Evolutionary conservation across 352 stramenopile species (phyloP), one percentile per base, ranked within the genome.

Genomic region (Aphanomyces stellatus): DNA sequence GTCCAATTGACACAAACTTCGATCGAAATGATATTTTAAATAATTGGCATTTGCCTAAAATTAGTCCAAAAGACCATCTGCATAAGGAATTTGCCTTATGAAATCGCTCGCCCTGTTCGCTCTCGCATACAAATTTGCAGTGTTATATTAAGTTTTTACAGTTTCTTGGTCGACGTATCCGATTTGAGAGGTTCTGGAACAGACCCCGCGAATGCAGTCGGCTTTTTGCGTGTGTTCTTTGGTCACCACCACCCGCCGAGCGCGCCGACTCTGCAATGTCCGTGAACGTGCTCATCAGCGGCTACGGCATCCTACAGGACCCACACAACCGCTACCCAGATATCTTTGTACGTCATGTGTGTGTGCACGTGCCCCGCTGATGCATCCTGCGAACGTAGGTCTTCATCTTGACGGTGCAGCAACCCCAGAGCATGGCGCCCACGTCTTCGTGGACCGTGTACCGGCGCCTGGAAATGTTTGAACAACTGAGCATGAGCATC

Each of bases 331-430:
- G 71, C 4, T 70, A 30, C 8, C 51, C 37, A 49, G 31, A 60
- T 31, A 51, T 67, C 46, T 72, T 68, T 10, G 34, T 3, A 35
- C 24, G 56, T 6, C 28, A 3, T 46, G 30, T 17, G 27, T 11
- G 19, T 25, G 31, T 22, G 67, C 37, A n/a, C 34, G 46, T 51
- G 61, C 25, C 68, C 41, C 65, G 41, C 46, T 51, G 67, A 53
- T 37, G 13, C 49, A 19, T 15, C 7, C 15, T 48, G 19, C 19
- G 34, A 62, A 88, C 10, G 22, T 72, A 72, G 82, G 81, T 90
- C 22, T 93, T 91, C 63, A 76, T 85, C 42, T 75, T 88, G 48
- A 90, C 73, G 35, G 81, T 93, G 22, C 81, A 91, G 61, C 85
- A 90, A 68, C 77, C n/a, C 17, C 60, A 68, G 25, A 61, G 42